Percentiles rank a stretch among this genome's conserved stretches.
Evolutionary conservation across 192 early-diverging fungal genomes (phyloP).

Genomic region (Linnemannia schmuckeri): DNA sequence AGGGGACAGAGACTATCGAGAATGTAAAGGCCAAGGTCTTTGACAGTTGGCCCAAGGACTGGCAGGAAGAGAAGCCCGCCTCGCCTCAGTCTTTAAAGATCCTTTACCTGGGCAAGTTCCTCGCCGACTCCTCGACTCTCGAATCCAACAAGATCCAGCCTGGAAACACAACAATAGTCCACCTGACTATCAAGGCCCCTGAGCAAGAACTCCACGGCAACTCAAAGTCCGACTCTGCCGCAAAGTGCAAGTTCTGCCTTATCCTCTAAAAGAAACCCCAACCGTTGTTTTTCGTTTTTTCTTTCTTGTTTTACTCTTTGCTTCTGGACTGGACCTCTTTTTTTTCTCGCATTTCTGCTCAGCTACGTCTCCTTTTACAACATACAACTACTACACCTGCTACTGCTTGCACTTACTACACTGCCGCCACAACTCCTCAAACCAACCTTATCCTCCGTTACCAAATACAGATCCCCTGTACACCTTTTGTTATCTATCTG

Average conservation of each 20-base stretch:
- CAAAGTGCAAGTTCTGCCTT: slow-evolving; percentile 56
- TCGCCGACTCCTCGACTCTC: slow-evolving; percentile 58
- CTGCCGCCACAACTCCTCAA: not conserved
- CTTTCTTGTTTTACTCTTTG: slow-evolving; percentile 1
- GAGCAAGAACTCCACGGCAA: slow-evolving; percentile 40
- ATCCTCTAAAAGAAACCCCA: slow-evolving; percentile 20
- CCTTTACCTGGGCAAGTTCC: slow-evolving; percentile 61
- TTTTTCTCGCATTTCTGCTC: not conserved
- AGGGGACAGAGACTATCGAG: slow-evolving; percentile 53
- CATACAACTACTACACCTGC: no score
- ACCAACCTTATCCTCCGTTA: not conserved
- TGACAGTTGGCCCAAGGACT: slow-evolving; percentile 63
- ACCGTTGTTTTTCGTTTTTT: not conserved
- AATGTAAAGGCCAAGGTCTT: slow-evolving; percentile 55
- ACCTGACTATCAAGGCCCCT: slow-evolving; percentile 60
- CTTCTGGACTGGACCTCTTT: not conserved
- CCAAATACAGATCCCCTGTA: not conserved
- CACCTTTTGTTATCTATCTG: not conserved
- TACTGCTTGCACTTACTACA: not conserved
- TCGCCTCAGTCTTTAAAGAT: slow-evolving; percentile 59
- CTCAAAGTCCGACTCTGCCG: slow-evolving; percentile 55
- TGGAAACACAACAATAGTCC: slow-evolving; percentile 58
- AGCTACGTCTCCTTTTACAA: no score
- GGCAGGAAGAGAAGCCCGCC: slow-evolving; percentile 59
- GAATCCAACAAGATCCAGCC: slow-evolving; percentile 61